These are phyloP conservation scores for Leptosphaerulina australis DNA, from an alignment of 2,329 filamentous ascomycete genomes.

Conservation along the genomic window DNA sequence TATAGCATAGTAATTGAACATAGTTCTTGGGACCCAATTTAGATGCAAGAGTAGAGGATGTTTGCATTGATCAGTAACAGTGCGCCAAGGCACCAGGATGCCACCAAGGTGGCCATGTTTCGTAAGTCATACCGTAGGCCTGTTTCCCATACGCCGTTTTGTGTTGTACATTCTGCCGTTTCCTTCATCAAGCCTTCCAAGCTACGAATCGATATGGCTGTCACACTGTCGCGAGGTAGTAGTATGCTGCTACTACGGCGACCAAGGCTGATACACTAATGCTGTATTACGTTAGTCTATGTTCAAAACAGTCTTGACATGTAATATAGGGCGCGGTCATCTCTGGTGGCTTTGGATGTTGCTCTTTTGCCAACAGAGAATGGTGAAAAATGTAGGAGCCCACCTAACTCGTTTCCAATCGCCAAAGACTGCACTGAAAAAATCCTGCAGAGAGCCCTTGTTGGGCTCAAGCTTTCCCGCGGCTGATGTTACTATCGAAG, in stretches of 20 bases:
- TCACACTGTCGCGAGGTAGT: slow-evolving; percentile 1
- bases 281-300: slow-evolving; percentile 2
- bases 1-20: not conserved
- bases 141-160: not conserved
- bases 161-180: slow-evolving; percentile 8
- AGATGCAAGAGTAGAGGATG: not conserved
- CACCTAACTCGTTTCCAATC: slow-evolving; percentile 35
- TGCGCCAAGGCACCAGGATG: slow-evolving; percentile 3
- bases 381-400: slow-evolving; percentile 5
- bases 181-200: not conserved
- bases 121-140: slow-evolving; percentile 2
- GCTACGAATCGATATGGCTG: not conserved
- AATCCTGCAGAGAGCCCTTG: slow-evolving; percentile 18
- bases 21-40: not conserved
- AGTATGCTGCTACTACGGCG: slow-evolving; percentile 5
- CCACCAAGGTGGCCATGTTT: slow-evolving; percentile 1
- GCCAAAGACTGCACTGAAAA: too few relatives aligned
- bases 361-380: too few relatives aligned
- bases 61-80: not conserved
- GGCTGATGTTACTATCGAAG: not conserved
- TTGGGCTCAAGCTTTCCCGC: slow-evolving; percentile 7
- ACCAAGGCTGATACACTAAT: slow-evolving; percentile 12
- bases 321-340: not conserved
- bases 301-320: not conserved
- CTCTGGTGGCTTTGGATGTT: not conserved